Base-by-base conservation (phyloP, 2,329 filamentous ascomycete species). In the Trichoderma atroviride region DNA sequence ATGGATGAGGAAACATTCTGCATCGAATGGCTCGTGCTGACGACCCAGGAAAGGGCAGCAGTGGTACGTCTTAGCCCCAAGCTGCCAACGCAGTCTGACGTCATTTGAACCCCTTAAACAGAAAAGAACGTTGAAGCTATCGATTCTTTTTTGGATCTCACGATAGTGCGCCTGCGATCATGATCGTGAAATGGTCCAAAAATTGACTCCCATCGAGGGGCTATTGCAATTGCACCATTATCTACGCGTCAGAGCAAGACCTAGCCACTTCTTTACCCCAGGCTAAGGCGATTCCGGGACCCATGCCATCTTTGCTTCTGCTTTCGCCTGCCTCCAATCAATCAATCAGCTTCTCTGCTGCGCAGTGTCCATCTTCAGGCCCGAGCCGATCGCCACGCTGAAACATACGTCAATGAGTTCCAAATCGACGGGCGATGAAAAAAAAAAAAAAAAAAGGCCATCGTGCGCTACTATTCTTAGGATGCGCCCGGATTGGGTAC, bases 61-160 rank as follows among this genome's bases (percentile, higher is more conserved):
- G 40, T 47, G 9, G 43, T 22, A 19, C 37, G 37, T 43, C 19
- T 19, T 43, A 22, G 43, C 33, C 43, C 22, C 50, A 29, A 14
- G 7, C 68, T 35, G 53, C 40, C 53, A 58, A 64, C 43, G 60
- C 68, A 69, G 24, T 19, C 68, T 69, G 68, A 69, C 68, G 68
- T 69, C 68, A 69, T 65, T 31, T 22, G 59, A 29, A 47, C 40
- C 68, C 47, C 31, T 27, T 29, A 19, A 57, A 33, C 33, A 61
- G 35, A 27, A 53, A 60, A 43, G 35, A 33, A 11, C 33, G 3
- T 33, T 33, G 47, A 68, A 29, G 19, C 47, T 40, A 43, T 43
- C 16, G 37, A 19, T 29, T 33, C 33, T n/a, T n/a, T 13, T 40
- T 37, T 43, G n/a, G 14, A 11, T 50, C 22, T n/a, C 9, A 16